Evolutionary conservation across 257 asterid genomes (phyloP).

Genomic region (Leptodermis oblonga): DNA sequence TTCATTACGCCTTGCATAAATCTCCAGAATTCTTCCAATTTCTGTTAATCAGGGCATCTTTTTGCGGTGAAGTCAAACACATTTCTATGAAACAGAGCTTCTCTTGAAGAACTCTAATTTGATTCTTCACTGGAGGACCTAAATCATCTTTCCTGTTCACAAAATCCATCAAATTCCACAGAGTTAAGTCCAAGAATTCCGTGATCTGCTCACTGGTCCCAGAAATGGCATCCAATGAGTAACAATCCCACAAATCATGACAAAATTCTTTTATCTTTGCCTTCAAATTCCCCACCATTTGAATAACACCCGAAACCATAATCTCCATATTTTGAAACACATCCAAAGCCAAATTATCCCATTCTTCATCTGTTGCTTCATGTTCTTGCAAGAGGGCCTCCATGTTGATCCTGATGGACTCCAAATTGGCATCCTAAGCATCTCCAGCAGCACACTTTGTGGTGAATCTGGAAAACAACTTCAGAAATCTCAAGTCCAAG

Average conservation of each 20-base stretch:
- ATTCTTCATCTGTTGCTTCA: not conserved
- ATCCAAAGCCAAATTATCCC: not conserved
- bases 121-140: not conserved
- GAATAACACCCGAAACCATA: not conserved
- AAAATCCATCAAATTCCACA: conserved; percentile 5
- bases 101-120: too few species aligned
- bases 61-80: too few species aligned
- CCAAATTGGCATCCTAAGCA: not conserved
- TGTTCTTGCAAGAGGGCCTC: not conserved
- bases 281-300: not conserved
- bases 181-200: not conserved
- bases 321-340: not conserved
- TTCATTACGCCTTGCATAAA: too few species aligned
- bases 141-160: not conserved
- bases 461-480: not conserved
- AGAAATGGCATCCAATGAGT: not conserved
- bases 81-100: too few species aligned
- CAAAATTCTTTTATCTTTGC: not conserved
- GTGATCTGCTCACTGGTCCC: not conserved
- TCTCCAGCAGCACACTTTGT: not conserved
- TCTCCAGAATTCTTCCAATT: too few species aligned
- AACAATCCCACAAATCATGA: not conserved
- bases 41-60: too few species aligned
- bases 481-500: conserved; percentile 7
- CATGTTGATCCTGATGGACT: not conserved